Conservation (phyloP, 2,329 filamentous ascomycete species). For the Calonectria pteridis region DNA sequence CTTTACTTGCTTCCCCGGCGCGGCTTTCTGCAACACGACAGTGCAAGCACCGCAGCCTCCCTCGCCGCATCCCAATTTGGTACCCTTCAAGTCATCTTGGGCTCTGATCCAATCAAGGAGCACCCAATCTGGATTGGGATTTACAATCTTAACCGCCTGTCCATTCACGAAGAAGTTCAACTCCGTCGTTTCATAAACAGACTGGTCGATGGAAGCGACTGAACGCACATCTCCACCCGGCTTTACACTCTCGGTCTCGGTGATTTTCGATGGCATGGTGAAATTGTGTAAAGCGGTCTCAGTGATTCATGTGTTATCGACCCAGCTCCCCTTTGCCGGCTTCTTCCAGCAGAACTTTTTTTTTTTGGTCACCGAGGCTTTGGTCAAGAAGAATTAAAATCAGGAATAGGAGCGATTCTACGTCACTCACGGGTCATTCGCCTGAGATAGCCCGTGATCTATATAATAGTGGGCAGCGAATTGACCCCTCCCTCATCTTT, state of each 20-base stretch:
- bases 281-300: not conserved
- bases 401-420: not conserved
- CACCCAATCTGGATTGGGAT: conserved; percentile 47
- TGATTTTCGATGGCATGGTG: not conserved
- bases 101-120: conserved; percentile 45
- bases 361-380: not conserved
- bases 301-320: not conserved
- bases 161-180: conserved; percentile 47
- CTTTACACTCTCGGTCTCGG: not conserved
- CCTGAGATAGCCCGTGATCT: not conserved
- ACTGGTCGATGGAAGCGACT: conserved; percentile 12
- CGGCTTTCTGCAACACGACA: conserved; percentile 88
- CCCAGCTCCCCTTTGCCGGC: not conserved
- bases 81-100: conserved; percentile 34
- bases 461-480: not conserved
- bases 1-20: conserved; percentile 86
- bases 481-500: not conserved
- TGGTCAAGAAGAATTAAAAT: not conserved
- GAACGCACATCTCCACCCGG: not conserved
- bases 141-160: conserved; percentile 35
- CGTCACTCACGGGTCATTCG: not conserved
- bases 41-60: conserved; percentile 93
- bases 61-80: conserved; percentile 73
- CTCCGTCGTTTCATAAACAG: conserved; percentile 50
- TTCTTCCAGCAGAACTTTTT: too few relatives aligned